Evolutionary conservation across 2,329 filamentous ascomycete genomes (phyloP), one percentile per base, ranked within the genome.

Genomic region (Penicillium sp.): DNA sequence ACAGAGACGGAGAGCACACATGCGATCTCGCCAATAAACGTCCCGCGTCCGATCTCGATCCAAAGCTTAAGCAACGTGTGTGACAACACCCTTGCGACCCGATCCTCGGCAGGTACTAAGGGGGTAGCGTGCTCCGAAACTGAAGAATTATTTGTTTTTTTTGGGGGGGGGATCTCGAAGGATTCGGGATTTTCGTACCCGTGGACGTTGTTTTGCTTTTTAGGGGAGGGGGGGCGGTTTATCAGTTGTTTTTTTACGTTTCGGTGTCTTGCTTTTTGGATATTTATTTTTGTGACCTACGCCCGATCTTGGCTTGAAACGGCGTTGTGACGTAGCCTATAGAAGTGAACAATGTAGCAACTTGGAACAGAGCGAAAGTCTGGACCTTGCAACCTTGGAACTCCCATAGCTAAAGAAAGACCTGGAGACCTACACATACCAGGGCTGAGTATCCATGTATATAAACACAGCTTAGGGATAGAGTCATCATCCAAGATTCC

Each of bases 11-110:
- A 46, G 34, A 48, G 52, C 32, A 47, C 29, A 36, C 31, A 48
- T 38, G 22, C 61, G 61, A 62, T 64, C 59, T 61, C 44, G 22
- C 57, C 59, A 58, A 60, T 63, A 54, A 50, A 56, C 49, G 51
- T 56, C 49, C 50, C 57, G 48, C 43, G 55, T 54, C 50, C 59
- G 62, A 65, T 64, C 62, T 61, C 60, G 61, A 63, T 64, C 58
- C 52, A 57, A 65, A 65, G 62, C 58, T 65, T 65, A 61, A 57
- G 52, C 56, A 55, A 44, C 44, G 42, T 46, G 55, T 49, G 47
- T 49, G 36, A 40, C 43, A 43, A 52, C 24, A 52, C 36, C 44
- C 49, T 52, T 52, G 49, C 49, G 49, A 47, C 46, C 49, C 43
- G 49, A 49, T 52, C 29, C 21, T 42, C 34, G 51, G 47, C 39